Percentiles rank a stretch among this genome's conserved stretches.
Conservation (phyloP, 2,329 filamentous ascomycete species). For the Monilinia laxa region DNA sequence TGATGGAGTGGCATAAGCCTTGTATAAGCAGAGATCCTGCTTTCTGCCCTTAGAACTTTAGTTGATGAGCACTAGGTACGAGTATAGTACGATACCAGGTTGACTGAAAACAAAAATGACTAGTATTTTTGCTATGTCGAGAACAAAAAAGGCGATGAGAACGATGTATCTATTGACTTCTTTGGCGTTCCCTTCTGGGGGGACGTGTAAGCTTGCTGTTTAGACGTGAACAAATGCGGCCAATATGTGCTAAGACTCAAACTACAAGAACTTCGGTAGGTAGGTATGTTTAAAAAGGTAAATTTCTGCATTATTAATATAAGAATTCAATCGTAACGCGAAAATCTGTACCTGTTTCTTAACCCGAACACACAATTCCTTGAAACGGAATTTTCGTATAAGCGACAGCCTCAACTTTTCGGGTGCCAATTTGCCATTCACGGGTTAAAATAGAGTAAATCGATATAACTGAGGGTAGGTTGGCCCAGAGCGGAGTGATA, state of each 20-base stretch:
- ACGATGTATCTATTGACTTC: background rate
- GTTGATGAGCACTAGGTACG: background rate
- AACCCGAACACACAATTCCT: background rate
- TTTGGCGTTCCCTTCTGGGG: background rate
- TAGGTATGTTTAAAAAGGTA: background rate
- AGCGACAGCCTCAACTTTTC: too few relatives aligned
- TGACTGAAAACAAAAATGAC: background rate
- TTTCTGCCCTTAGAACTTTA: background rate
- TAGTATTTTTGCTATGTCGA: too few relatives aligned
- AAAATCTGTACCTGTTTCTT: background rate
- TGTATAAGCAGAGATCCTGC: background rate
- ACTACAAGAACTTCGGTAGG: background rate
- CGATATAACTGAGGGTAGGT: background rate
- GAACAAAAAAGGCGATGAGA: too few relatives aligned
- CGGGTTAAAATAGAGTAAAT: background rate
- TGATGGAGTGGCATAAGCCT: background rate
- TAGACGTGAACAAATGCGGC: background rate
- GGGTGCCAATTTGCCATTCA: too few relatives aligned
- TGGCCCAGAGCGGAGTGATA: background rate
- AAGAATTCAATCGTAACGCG: background rate
- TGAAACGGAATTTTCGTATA: background rate
- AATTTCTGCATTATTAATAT: background rate
- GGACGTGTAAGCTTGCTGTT: background rate
- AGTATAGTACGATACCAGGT: background rate
- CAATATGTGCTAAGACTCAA: background rate